Evolutionary conservation across 441 rosid species (phyloP).

Genomic region (Pelargonium australe): DNA sequence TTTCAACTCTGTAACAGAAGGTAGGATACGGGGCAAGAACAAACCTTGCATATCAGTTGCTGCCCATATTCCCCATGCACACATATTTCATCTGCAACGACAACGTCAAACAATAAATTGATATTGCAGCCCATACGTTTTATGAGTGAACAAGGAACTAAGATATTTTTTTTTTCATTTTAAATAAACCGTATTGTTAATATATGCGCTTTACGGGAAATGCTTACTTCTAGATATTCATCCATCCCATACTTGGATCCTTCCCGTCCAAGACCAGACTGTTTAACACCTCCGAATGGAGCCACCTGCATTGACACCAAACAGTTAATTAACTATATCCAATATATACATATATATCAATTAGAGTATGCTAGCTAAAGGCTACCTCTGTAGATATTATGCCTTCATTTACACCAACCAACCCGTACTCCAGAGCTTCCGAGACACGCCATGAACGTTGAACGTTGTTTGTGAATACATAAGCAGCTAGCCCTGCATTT

Average conservation of each 20-base stretch:
- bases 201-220: neutral
- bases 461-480: slow-evolving; percentile 73
- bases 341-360: slow-evolving; percentile 9
- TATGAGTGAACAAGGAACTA: neutral
- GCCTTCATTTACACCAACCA: slow-evolving; percentile 91
- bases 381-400: slow-evolving; percentile 81
- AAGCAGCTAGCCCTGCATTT: slow-evolving; percentile 88
- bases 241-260: slow-evolving; percentile 96
- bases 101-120: neutral
- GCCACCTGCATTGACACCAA: slow-evolving; percentile 57
- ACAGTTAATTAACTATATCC: slow-evolving; percentile 16
- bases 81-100: slow-evolving; percentile 26
- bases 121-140: neutral
- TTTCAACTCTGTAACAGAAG: neutral
- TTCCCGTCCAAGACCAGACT: slow-evolving; percentile 95
- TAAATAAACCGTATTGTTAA: neutral
- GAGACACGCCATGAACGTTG: slow-evolving; percentile 88
- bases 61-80: slow-evolving; percentile 27
- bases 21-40: neutral
- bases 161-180: too few relatives aligned
- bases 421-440: slow-evolving; percentile 90
- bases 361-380: slow-evolving; percentile 8
- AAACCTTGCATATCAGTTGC: slow-evolving; percentile 8
- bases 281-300: slow-evolving; percentile 94
- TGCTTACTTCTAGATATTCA: slow-evolving; percentile 75